Evolutionary conservation across 352 stramenopile species (phyloP).

Genomic region (Aphanomyces invadans): DNA sequence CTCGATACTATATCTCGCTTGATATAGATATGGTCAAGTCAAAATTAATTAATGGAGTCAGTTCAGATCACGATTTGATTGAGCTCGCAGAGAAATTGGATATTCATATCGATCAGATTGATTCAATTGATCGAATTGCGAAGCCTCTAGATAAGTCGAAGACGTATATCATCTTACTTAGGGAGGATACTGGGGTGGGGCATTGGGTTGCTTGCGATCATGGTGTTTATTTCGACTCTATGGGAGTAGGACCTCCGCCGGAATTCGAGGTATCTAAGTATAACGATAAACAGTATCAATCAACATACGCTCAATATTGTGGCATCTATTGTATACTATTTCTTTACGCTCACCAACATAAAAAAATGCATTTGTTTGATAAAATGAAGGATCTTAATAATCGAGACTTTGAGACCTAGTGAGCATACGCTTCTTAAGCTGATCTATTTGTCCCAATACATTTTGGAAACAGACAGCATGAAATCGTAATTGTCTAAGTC

Average conservation of each 20-base stretch:
- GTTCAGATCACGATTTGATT: conserved; percentile 11
- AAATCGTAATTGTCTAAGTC: too few species aligned
- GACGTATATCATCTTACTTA: conserved; percentile 1
- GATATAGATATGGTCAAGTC: conserved; percentile 12
- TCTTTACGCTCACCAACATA: not conserved
- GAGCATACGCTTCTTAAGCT: too few species aligned
- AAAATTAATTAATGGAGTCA: conserved; percentile 19
- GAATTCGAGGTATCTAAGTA: not conserved
- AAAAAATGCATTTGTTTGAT: conserved; percentile 5
- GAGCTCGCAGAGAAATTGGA: conserved; percentile 5
- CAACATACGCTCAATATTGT: not conserved
- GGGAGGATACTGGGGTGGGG: not conserved
- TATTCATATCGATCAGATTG: conserved; percentile 21
- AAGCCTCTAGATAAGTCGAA: not conserved
- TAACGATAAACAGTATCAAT: conserved; percentile 11
- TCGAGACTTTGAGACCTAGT: not conserved
- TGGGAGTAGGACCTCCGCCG: not conserved
- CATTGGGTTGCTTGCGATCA: conserved; percentile 4
- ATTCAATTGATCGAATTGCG: not conserved
- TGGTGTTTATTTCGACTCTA: not conserved
- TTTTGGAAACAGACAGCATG: too few species aligned
- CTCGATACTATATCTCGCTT: not conserved
- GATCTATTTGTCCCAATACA: too few species aligned
- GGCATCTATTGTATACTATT: not conserved
- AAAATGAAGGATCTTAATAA: not conserved